Percentiles rank a stretch among this genome's conserved stretches.
Evolutionary conservation across 495 filamentous ascomycete genomes (phyloP).

Genomic region (Lepidopterella palustris): DNA sequence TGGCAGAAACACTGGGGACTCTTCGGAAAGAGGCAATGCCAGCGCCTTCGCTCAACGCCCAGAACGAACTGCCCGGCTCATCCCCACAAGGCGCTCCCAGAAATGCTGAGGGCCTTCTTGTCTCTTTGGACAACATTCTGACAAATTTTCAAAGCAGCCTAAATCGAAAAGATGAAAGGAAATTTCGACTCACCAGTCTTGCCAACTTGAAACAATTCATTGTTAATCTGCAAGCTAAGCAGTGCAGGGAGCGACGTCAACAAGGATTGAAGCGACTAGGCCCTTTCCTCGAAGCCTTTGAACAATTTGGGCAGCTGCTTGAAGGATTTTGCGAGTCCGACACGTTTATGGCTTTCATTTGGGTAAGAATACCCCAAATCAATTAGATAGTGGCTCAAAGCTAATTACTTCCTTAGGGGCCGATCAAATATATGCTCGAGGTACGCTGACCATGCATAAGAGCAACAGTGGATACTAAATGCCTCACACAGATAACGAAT

Average conservation of each 20-base stretch:
- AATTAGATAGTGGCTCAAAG: not conserved
- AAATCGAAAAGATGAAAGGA: not conserved
- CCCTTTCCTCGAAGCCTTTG: not conserved
- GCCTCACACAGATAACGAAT: not conserved
- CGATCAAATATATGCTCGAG: not conserved
- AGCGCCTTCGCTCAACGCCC: not conserved
- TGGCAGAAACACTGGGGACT: not conserved
- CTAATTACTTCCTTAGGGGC: not conserved
- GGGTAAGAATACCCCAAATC: not conserved
- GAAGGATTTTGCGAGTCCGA: not conserved
- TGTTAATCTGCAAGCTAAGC: not conserved
- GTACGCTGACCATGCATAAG: not conserved
- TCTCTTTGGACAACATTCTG: not conserved
- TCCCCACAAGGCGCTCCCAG: not conserved
- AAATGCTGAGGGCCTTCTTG: not conserved
- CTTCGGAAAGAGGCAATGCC: not conserved
- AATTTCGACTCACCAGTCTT: not conserved
- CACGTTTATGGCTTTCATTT: not conserved
- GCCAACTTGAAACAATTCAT: not conserved
- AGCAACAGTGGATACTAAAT: not conserved
- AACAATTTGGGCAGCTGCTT: not conserved
- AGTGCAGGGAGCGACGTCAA: not conserved
- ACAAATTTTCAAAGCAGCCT: not conserved
- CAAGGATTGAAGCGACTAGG: not conserved
- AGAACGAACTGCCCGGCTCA: not conserved